Evolutionary conservation across 495 filamentous ascomycete species (phyloP).

Genomic region (Venustampulla echinocandica): DNA sequence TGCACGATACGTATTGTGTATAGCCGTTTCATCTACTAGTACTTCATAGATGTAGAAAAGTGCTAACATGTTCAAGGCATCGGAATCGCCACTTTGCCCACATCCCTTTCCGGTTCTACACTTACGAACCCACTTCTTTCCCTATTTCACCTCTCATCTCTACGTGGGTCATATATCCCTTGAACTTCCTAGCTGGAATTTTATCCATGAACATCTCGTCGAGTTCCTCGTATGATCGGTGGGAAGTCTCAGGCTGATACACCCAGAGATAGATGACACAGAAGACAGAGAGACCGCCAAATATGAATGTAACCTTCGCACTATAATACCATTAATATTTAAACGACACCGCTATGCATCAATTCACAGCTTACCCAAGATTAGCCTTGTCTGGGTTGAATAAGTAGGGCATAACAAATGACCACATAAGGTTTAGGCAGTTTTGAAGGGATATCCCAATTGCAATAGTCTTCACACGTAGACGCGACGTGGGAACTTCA

Average conservation of each 20-base stretch:
- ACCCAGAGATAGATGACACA: conserved; percentile 56
- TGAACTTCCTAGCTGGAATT: conserved; percentile 57
- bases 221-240: conserved; percentile 62
- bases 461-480: conserved; percentile 28
- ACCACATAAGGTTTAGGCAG: conserved; percentile 24
- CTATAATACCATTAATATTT: too few species aligned
- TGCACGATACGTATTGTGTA: too few species aligned
- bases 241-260: conserved; percentile 61
- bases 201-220: conserved; percentile 59
- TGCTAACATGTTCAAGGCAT: too few species aligned
- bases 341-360: too few species aligned
- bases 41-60: too few species aligned
- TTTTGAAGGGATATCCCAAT: conserved; percentile 27
- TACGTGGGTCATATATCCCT: conserved; percentile 1
- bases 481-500: conserved; percentile 24
- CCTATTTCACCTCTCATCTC: not conserved
- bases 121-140: too few species aligned
- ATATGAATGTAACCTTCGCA: conserved; percentile 25
- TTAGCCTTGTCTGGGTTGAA: conserved; percentile 26
- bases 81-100: too few species aligned
- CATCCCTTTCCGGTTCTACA: too few species aligned
- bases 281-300: conserved; percentile 12
- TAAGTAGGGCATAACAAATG: conserved; percentile 25
- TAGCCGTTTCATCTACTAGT: too few species aligned
- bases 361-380: too few species aligned